Evolutionary conservation across 2,329 filamentous ascomycete genomes (phyloP).

Genomic region (Hymenoscyphus fructigenus): DNA sequence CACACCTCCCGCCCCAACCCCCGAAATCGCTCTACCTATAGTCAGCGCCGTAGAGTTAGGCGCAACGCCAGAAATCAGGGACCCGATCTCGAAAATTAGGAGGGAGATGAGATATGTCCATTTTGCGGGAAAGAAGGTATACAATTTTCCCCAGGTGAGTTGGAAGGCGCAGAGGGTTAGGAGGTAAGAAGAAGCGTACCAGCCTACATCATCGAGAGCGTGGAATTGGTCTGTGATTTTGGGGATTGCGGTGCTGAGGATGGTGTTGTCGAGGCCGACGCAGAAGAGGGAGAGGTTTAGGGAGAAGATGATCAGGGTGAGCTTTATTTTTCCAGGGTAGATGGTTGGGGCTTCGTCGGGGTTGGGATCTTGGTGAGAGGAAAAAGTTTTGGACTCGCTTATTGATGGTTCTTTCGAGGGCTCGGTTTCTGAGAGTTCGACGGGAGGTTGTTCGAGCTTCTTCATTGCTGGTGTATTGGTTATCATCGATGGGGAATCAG

Average conservation of each 20-base stretch:
- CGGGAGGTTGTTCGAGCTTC: no score
- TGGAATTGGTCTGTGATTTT: conserved; percentile 40
- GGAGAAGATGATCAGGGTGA: no score
- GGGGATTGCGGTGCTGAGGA: conserved; percentile 38
- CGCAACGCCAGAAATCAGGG: conserved; percentile 24
- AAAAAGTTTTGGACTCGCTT: no score
- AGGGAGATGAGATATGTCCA: conserved; percentile 23
- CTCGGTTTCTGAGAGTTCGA: no score
- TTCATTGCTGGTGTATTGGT: no score
- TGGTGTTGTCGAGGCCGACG: conserved; percentile 9
- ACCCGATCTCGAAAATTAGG: conserved; percentile 30
- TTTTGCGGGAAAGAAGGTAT: conserved; percentile 23
- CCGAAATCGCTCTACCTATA: conserved; percentile 29
- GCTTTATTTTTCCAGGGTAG: no score
- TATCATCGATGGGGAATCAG: no score
- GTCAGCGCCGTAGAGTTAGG: conserved; percentile 29
- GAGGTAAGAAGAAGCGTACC: conserved; percentile 38
- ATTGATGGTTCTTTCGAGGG: no score
- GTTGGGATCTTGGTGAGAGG: no score
- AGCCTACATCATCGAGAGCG: conserved; percentile 37
- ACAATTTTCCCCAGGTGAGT: conserved; percentile 22
- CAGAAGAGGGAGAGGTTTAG: no score
- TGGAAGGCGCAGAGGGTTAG: conserved; percentile 36
- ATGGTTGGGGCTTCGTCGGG: no score
- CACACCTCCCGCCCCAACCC: conserved; percentile 23